Conservation (phyloP, 2,329 filamentous ascomycete species). For the Pseudopyrenochaeta lycopersici region DNA sequence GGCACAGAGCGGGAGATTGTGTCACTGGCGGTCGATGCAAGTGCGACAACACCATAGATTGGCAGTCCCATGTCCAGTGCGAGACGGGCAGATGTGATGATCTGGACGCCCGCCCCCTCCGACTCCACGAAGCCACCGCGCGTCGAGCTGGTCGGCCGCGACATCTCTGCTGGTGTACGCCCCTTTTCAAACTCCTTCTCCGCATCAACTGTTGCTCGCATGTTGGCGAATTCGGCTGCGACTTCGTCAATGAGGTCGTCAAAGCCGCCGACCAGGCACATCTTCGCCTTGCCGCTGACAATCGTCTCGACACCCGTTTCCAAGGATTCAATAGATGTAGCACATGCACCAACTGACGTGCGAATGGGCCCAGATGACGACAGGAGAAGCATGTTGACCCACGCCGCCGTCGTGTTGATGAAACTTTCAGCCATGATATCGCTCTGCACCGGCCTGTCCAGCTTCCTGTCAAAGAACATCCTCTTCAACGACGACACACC, state of each 20-base stretch:
- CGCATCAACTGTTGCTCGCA: constrained; percentile 99
- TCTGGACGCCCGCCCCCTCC: constrained; percentile 95
- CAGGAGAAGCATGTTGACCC: constrained; percentile 98
- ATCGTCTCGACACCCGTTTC: constrained; percentile 99
- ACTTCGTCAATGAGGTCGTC: constrained; percentile 99
- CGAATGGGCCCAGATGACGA: constrained; percentile 98
- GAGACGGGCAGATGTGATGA: constrained; percentile 97
- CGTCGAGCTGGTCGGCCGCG: constrained; percentile 94
- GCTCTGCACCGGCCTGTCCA: constrained; percentile 97
- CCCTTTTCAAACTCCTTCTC: constrained; percentile 96
- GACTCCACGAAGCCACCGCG: constrained; percentile 99
- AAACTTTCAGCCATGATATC: constrained; percentile 99
- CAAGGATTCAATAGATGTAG: constrained; percentile 94
- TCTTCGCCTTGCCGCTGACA: constrained; percentile 94
- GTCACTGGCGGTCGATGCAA: constrained; percentile 96
- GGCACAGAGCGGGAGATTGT: constrained; percentile 99
- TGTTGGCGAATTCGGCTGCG: constrained; percentile 99
- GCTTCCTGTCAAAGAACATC: constrained; percentile 98
- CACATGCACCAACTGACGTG: constrained; percentile 96
- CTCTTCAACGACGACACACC: constrained; percentile 89
- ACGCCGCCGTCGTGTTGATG: constrained; percentile 99
- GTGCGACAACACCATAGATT: constrained; percentile 91
- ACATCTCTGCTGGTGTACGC: constrained; percentile 96
- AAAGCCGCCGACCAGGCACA: constrained; percentile 98
- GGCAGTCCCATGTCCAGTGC: constrained; percentile 98